Conservation (phyloP, 345 rosid species). For the Salix purpurea region DNA sequence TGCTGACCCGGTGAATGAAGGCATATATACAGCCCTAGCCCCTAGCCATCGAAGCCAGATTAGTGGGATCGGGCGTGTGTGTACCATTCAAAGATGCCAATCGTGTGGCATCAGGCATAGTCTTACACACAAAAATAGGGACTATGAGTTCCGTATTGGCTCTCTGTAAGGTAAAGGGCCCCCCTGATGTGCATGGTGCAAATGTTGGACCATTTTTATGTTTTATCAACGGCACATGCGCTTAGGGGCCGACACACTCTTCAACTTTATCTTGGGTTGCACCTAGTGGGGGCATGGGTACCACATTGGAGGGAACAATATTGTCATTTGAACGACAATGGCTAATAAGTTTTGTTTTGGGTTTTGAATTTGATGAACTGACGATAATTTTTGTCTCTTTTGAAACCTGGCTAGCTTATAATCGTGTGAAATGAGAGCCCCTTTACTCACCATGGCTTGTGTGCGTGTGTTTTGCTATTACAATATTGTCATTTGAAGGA, state of each 20-base stretch:
- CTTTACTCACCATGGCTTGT: too few relatives aligned
- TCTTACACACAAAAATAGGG: neutral
- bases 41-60: neutral
- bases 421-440: neutral
- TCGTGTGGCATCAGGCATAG: slow-evolving; percentile 29
- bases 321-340: slow-evolving; percentile 3
- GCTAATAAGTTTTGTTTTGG: neutral
- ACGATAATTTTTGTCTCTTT: neutral
- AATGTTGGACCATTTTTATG: slow-evolving; percentile 19
- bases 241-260: slow-evolving; percentile 18
- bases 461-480: too few relatives aligned
- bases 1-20: neutral
- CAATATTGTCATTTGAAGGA: too few relatives aligned
- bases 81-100: slow-evolving; percentile 38
- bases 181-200: slow-evolving; percentile 15
- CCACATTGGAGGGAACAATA: slow-evolving; percentile 32
- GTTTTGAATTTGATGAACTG: neutral
- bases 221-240: slow-evolving; percentile 17
- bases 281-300: slow-evolving; percentile 19
- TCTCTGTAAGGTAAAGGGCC: slow-evolving; percentile 10
- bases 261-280: slow-evolving; percentile 8
- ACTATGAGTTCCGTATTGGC: slow-evolving; percentile 19
- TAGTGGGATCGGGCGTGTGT: neutral
- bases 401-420: too few relatives aligned
- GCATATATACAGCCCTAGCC: neutral